Evolutionary conservation across 1,139 yeast genomes (phyloP), one percentile per base, ranked within the genome.

Genomic region (Suhomyces bokatorum): DNA sequence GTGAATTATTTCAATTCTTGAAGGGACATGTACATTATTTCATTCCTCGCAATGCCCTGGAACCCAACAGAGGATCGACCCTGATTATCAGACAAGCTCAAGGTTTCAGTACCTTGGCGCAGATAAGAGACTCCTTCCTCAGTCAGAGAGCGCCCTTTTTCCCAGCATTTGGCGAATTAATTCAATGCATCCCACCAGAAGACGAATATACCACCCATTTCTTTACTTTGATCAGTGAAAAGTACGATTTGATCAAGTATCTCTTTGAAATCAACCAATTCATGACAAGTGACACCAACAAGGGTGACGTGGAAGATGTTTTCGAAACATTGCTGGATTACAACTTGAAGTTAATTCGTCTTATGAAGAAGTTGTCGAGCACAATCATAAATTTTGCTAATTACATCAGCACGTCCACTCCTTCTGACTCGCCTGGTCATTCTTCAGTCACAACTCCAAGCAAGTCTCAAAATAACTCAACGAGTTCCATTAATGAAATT

Each of bases 311-410:
- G 7, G 80, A 75, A 40, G 78, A 76, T 39, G 66, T 69, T 32
- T 67, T 66, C 42, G 79, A 74, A 40, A 64, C 67, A 28, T 50
- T 78, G 4, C 66, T 69, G 53, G 84, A 79, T 46, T 61, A 67
- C 45, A 78, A 77, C 48, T 55, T 78, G 35, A 79, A 78, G 48
- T 60, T 79, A 16, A 62, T 72, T 3, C 65, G 82, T 41, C 50
- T 77, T 6, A 55, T 73, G 31, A 78, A 75, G 54, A 70, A 67
- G 44, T 51, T 77, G 4, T 57, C 77, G 3, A 62, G 55, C 35
- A 59, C 71, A n/a, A 69, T 77, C 30, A 52, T 70, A 36, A 70
- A 63, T 42, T 58, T 72, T 44, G 57, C 58, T 24, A 54, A 53
- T 42, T 48, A 41, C 30, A 47, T 51, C 22, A 44, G 53, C 29